Conservation (phyloP, 768 basidiomycete species). For the Pleurotus sapidus region DNA sequence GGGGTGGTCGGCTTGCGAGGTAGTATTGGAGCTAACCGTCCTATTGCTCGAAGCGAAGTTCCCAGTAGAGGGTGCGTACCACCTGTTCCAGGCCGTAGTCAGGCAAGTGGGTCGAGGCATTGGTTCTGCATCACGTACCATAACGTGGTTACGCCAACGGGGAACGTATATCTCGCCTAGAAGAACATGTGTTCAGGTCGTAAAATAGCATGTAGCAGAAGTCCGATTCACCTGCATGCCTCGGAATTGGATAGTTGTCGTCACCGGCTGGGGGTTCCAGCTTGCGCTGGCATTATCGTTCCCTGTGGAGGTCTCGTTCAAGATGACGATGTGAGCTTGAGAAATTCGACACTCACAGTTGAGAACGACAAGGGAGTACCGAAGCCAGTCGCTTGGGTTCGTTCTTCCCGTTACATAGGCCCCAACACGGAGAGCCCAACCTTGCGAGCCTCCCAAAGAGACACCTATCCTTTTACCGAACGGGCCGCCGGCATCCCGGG, state of each 20-base stretch:
- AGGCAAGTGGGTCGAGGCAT: too few species aligned
- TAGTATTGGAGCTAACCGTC: background rate
- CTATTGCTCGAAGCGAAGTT: background rate
- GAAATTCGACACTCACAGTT: conserved; percentile 44
- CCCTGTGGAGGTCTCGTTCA: conserved; percentile 26
- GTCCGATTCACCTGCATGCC: conserved; percentile 48
- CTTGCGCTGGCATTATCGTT: conserved; percentile 45
- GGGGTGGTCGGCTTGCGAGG: background rate
- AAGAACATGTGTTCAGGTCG: background rate
- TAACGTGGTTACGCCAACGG: conserved; percentile 67
- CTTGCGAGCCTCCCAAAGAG: conserved; percentile 51
- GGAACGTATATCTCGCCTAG: conserved; percentile 72
- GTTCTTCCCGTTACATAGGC: conserved; percentile 63
- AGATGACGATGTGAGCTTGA: background rate
- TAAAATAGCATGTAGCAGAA: background rate
- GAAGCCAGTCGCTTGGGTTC: conserved; percentile 50
- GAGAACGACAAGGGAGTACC: conserved; percentile 72
- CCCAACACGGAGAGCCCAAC: conserved; percentile 58
- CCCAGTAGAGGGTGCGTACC: conserved; percentile 1
- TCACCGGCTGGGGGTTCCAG: conserved; percentile 55
- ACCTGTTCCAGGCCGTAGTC: background rate
- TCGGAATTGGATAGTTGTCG: conserved; percentile 60
- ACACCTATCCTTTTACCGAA: conserved; percentile 69
- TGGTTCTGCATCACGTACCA: conserved; percentile 32
- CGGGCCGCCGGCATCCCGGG: conserved; percentile 64